Conservation (phyloP, 2,329 filamentous ascomycete genomes). For the Ophiognomonia clavigignenti-juglandacearum region DNA sequence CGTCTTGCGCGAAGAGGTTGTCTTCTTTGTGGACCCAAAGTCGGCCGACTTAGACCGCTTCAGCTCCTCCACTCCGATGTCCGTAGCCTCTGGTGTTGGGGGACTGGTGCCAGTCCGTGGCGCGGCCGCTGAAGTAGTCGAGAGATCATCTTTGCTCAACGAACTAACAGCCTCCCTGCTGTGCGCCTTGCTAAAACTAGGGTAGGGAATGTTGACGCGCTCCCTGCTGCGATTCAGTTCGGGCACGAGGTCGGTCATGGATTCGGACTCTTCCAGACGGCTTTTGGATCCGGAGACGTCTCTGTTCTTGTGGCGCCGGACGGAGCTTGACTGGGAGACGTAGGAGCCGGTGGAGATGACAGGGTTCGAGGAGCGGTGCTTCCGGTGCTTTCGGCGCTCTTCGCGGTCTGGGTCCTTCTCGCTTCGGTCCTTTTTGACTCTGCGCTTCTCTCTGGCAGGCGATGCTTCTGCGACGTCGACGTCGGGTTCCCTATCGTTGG, state of each 20-base stretch:
- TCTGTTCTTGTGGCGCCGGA: constrained; percentile 22
- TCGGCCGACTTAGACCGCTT: constrained; percentile 45
- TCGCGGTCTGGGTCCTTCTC: constrained; percentile 27
- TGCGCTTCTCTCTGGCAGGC: constrained; percentile 20
- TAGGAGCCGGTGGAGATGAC: constrained; percentile 34
- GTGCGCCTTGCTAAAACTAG: constrained; percentile 82
- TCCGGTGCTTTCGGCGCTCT: constrained; percentile 34
- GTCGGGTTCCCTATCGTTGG: constrained; percentile 19
- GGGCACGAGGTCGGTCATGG: constrained; percentile 46
- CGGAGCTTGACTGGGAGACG: constrained; percentile 28
- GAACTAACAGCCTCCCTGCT: constrained; percentile 72
- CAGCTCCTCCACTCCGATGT: constrained; percentile 51
- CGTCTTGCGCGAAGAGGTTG: constrained; percentile 33
- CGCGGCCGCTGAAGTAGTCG: constrained; percentile 25
- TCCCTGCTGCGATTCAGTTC: constrained; percentile 39
- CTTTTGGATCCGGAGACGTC: constrained; percentile 16
- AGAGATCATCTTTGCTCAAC: constrained; percentile 52
- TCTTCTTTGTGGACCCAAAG: constrained; percentile 29
- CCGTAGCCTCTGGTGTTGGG: constrained; percentile 67
- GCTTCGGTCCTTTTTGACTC: constrained; percentile 13
- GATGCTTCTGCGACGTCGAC: constrained; percentile 14
- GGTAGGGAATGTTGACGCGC: constrained; percentile 63
- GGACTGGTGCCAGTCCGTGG: constrained; percentile 46
- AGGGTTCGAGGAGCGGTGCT: constrained; percentile 36
- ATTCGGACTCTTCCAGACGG: constrained; percentile 22